Conservation (phyloP, 2,329 filamentous ascomycete species). For the Penicillium sp. region DNA sequence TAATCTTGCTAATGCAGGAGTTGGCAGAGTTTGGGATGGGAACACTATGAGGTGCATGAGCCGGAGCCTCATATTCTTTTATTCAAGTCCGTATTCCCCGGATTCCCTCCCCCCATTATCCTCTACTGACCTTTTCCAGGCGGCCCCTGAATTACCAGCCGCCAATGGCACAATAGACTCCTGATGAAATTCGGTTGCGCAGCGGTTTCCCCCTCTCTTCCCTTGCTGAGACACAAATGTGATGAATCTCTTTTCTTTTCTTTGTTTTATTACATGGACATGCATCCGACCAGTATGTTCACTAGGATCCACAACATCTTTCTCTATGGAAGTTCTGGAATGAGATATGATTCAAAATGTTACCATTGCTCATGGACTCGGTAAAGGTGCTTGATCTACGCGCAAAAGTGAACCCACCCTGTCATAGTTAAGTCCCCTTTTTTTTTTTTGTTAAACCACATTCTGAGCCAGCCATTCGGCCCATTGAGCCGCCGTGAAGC, state of each 20-base stretch:
- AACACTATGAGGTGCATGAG: slow-evolving; percentile 98
- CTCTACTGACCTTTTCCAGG: slow-evolving; percentile 45
- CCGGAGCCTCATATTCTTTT: slow-evolving; percentile 97
- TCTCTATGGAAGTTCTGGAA: slow-evolving; percentile 29
- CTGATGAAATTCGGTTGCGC: slow-evolving; percentile 12
- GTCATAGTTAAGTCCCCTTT: background rate
- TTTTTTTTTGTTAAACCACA: slow-evolving; percentile 47
- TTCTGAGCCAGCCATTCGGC: slow-evolving; percentile 75
- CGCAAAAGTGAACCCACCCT: background rate
- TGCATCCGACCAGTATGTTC: slow-evolving; percentile 17
- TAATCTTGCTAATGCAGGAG: slow-evolving; percentile 7
- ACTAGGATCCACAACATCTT: slow-evolving; percentile 24
- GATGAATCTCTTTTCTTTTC: slow-evolving; percentile 2
- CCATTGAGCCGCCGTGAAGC: slow-evolving; percentile 81
- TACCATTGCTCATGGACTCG: slow-evolving; percentile 3
- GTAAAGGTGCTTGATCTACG: background rate
- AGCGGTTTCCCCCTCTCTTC: background rate
- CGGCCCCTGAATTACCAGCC: slow-evolving; percentile 83
- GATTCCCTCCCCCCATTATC: background rate
- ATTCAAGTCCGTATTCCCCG: slow-evolving; percentile 76
- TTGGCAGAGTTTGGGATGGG: slow-evolving; percentile 89
- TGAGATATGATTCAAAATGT: slow-evolving; percentile 29
- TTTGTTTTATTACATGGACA: slow-evolving; percentile 17
- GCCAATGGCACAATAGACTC: slow-evolving; percentile 47
- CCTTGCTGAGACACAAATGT: slow-evolving; percentile 3